These are phyloP conservation scores for Penicillium sp. DNA, from an alignment of 2,329 filamentous ascomycete species.

Conservation along the genomic window DNA sequence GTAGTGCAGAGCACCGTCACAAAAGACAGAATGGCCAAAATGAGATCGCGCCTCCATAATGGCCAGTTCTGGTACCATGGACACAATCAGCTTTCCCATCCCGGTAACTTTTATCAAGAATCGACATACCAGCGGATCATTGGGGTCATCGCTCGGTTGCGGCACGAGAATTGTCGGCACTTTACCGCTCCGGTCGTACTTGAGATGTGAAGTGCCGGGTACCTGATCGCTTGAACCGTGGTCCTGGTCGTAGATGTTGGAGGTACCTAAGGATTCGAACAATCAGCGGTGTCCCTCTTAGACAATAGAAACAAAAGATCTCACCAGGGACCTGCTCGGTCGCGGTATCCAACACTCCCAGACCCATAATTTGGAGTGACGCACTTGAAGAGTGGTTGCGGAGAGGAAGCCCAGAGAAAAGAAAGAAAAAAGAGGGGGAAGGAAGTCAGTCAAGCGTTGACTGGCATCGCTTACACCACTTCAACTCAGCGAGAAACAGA, in stretches of 20 bases:
- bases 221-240: conserved; percentile 38
- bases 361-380: conserved; percentile 52
- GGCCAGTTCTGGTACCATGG: conserved; percentile 67
- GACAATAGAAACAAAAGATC: conserved; percentile 16
- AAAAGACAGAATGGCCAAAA: conserved; percentile 74
- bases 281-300: background rate
- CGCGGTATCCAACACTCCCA: conserved; percentile 68
- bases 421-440: background rate
- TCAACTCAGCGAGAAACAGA: background rate
- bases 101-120: conserved; percentile 29
- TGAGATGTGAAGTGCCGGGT: conserved; percentile 52
- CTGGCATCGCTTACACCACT: background rate
- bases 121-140: conserved; percentile 70
- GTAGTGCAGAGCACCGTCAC: conserved; percentile 80
- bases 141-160: conserved; percentile 86
- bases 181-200: conserved; percentile 68
- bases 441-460: background rate
- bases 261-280: conserved; percentile 29
- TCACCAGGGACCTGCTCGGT: conserved; percentile 73
- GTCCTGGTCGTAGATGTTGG: conserved; percentile 63
- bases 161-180: conserved; percentile 78
- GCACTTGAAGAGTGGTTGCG: background rate
- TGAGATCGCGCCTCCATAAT: conserved; percentile 77
- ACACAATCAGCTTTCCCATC: background rate
- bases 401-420: background rate